Evolutionary conservation across 2,329 filamentous ascomycete genomes (phyloP), one percentile per base, ranked within the genome.

Genomic region (Botrytis fragariae): DNA sequence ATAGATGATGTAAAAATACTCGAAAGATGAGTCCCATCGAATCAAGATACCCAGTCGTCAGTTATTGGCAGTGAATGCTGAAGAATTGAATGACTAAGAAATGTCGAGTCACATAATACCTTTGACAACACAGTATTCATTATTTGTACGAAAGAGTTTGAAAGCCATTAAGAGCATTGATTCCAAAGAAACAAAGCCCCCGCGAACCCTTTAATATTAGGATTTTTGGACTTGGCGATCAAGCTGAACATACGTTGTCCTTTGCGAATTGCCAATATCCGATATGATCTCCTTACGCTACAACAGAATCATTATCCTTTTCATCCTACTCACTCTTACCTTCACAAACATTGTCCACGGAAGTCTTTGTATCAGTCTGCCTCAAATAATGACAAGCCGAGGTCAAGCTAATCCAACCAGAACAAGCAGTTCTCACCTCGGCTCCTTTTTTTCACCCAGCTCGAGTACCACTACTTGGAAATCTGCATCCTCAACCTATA

Each of bases 171-270:
- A 54, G 7, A n/a, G 8, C 6, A 54, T 18, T 18, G 14, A 18
- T 3, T 4, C 5, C 22, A 61, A n/a, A 5, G 2, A 37, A 25
- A 61, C 3, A 39, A 35, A 39, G 3, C 35, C 4, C n/a, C 29
- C 14, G 7, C 6, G 9, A 54, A 29, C 6, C 3, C 14, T 18
- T 61, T 0, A 35, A 22, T 16, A 16, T 39, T 6, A 37, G 7
- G n/a, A 3, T 16, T 25, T 2, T 25, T 37, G 25, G 14, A 16
- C 12, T n/a, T 39, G 12, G 25, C 32, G 1, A 37, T n/a, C 3
- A 2, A 16, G 6, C 16, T n/a, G 3, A n/a, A 3, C 3, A 16
- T 0, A 37, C 22, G 6, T 22, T 18, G 3, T 18, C 25, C 0
- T 32, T 44, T 29, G 7, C n/a, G 14, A 63, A 29, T 29, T 32